Evolutionary conservation across 2,329 filamentous ascomycete species (phyloP), one percentile per base, ranked within the genome.

Genomic region (Aspergillus chevalieri): DNA sequence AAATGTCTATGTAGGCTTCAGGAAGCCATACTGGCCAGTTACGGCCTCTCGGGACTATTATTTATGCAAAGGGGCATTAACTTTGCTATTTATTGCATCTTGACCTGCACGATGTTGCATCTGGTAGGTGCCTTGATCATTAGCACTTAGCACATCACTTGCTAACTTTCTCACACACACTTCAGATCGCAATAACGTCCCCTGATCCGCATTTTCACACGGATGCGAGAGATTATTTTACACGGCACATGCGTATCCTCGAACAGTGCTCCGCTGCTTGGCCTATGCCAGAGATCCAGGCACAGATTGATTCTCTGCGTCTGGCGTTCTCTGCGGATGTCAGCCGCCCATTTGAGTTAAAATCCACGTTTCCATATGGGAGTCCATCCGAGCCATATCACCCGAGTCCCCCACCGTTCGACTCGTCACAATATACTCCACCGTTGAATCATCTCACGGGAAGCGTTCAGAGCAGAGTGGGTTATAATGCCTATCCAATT

Each of bases 31-130:
- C 64, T 95, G 51, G 79, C 85, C 47, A 80, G 81, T 0, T 95
- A 85, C 66, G 89, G 90, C 2, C 74, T 95, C 52, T 81, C 81
- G 14, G 92, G 91, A 0, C 76, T 97, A 14, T 78, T 93, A 59
- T 94, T 86, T 71, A 96, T 96, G 92, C 86, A 92, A 62, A 81
- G 92, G 57, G 92, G 92, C 36, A 90, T 95, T 65, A 95, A 91
- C 69, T 97, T 95, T 63, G 89, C 89, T 5, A 89, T 97, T n/a
- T 97, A 97, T 64, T 84, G 85, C 49, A 83, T 95, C 22, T 74
- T 97, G 43, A 93, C 89, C 0, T 95, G 91, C 73, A 91, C 92
- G 21, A 91, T 96, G 70, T 79, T 97, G 48, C 91, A 97, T 69
- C 71, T 97, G 70, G 92, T 96, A 77, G 70, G 89, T 80, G 44